These are phyloP conservation scores for Penicillium lagena DNA, from an alignment of 495 filamentous ascomycete species.

Conservation along the genomic window DNA sequence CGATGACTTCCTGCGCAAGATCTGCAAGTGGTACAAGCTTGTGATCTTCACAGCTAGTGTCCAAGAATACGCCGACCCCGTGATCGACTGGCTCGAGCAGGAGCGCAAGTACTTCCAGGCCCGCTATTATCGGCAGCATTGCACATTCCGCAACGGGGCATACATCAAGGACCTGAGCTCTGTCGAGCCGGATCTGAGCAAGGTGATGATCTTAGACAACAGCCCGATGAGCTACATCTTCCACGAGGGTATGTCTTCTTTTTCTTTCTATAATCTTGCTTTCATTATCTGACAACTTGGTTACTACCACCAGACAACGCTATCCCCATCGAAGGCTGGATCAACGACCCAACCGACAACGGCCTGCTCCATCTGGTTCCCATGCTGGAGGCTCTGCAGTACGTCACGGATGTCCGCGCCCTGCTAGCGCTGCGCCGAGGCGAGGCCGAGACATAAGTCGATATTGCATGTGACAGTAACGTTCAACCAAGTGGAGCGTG, in stretches of 20 bases:
- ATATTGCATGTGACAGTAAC: too few species aligned
- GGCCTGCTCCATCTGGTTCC: constrained; percentile 88
- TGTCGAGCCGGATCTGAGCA: constrained; percentile 91
- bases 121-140: constrained; percentile 92
- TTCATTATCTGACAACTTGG: not conserved
- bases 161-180: constrained; percentile 97
- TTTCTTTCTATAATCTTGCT: not conserved
- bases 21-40: constrained; percentile 98
- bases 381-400: constrained; percentile 90
- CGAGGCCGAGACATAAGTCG: constrained; percentile 47
- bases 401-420: constrained; percentile 90
- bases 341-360: constrained; percentile 58
- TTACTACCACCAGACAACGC: constrained; percentile 17
- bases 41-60: constrained; percentile 95
- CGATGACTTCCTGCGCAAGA: constrained; percentile 92
- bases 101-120: constrained; percentile 92
- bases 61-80: constrained; percentile 96
- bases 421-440: constrained; percentile 82
- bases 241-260: constrained; percentile 68
- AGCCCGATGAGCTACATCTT: constrained; percentile 98
- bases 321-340: constrained; percentile 34
- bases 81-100: constrained; percentile 97
- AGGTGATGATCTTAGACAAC: constrained; percentile 98
- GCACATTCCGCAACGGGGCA: constrained; percentile 87
- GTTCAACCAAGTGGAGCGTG: too few species aligned